Conservation (phyloP, 225 moss, liverwort and hornwort genomes). For the Climacium dendroides region DNA sequence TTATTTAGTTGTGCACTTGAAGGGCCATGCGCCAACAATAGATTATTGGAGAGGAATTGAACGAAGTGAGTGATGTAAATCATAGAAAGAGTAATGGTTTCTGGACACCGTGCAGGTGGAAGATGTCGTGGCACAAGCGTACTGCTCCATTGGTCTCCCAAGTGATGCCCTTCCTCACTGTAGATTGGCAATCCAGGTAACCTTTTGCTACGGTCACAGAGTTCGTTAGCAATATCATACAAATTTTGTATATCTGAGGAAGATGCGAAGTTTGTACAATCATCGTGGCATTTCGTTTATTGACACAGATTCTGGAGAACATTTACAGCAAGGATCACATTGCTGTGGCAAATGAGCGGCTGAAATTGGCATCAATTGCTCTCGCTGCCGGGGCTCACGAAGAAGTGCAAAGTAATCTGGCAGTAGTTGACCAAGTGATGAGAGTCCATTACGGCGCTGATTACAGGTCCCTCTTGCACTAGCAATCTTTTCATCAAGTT, state of each 20-base stretch:
- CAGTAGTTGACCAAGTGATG: conserved; percentile 41
- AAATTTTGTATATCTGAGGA: neutral
- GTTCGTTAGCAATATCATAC: neutral
- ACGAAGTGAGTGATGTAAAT: neutral
- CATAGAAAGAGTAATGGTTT: neutral
- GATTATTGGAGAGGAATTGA: neutral
- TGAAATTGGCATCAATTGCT: conserved; percentile 73
- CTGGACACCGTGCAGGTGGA: conserved; percentile 34
- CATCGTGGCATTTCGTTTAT: neutral
- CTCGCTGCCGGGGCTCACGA: conserved; percentile 19
- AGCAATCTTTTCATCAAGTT: neutral
- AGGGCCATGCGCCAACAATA: neutral
- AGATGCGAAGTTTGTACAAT: neutral
- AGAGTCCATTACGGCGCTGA: conserved; percentile 51
- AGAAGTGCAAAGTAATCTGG: conserved; percentile 29
- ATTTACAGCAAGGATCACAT: conserved; percentile 62
- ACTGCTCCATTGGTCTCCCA: conserved; percentile 43
- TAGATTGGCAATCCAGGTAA: conserved; percentile 44
- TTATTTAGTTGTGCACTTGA: neutral
- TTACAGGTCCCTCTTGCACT: conserved; percentile 16
- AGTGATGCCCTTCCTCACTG: conserved; percentile 51
- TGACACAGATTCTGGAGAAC: conserved; percentile 59
- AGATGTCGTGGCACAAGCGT: conserved; percentile 56
- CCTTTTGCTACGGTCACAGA: neutral
- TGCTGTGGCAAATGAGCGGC: conserved; percentile 62